phyloP scores from a whole-genome alignment of 228 moss, liverwort and hornwort genomes.

The Sphagnum magellanicum region DNA sequence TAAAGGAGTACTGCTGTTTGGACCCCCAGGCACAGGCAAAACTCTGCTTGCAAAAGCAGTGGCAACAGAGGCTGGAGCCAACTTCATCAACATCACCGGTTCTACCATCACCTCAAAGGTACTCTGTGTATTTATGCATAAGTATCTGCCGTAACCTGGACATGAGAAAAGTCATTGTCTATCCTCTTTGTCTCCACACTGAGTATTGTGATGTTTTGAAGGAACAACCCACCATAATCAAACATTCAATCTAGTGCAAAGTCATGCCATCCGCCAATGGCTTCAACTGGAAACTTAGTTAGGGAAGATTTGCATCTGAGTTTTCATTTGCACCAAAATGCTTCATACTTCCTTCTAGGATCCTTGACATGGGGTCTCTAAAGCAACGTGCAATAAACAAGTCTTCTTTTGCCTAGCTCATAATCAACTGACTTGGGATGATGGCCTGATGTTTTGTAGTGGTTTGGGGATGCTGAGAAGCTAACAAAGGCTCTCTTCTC shows the following conservation, averaged over 20 bases:
- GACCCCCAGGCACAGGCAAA: slow-evolving; percentile 98
- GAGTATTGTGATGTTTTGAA: too few species aligned
- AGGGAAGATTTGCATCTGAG: background rate
- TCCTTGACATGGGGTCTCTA: too few species aligned
- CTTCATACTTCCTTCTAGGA: background rate
- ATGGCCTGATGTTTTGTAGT: slow-evolving; percentile 29
- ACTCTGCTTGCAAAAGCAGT: slow-evolving; percentile 98
- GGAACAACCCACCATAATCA: too few species aligned
- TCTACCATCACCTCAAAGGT: slow-evolving; percentile 99
- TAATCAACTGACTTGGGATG: too few species aligned
- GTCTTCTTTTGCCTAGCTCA: background rate
- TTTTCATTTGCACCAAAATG: background rate
- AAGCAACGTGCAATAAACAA: background rate
- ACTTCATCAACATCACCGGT: slow-evolving; percentile 98
- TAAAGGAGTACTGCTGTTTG: slow-evolving; percentile 91
- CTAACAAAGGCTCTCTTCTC: slow-evolving; percentile 91
- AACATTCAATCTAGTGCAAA: too few species aligned
- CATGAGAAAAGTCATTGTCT: too few species aligned
- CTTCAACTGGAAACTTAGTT: too few species aligned
- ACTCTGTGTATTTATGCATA: background rate
- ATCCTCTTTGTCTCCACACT: too few species aligned
- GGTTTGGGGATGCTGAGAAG: slow-evolving; percentile 99
- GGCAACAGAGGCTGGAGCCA: slow-evolving; percentile 96
- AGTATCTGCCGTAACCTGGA: too few species aligned
- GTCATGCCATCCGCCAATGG: too few species aligned